These are phyloP conservation scores for Corymbia citriodora DNA, from an alignment of 441 rosid genomes.

Conservation along the genomic window DNA sequence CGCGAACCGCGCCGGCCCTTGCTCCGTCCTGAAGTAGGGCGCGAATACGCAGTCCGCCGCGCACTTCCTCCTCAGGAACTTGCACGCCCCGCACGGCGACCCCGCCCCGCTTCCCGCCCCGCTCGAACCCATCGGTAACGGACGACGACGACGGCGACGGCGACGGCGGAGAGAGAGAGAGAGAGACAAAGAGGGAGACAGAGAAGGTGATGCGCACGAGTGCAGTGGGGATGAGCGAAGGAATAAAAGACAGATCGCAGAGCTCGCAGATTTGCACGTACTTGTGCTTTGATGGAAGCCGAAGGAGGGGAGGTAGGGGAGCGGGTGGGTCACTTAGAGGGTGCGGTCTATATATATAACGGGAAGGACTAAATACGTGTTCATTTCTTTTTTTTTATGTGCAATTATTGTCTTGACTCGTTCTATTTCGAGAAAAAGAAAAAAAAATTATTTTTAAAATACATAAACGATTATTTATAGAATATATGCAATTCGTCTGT, in stretches of 20 bases:
- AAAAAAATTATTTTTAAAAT: neutral
- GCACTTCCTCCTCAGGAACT: slow-evolving; percentile 86
- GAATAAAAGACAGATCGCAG: neutral
- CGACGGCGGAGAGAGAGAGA: neutral
- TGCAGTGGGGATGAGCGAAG: neutral
- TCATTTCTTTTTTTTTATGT: neutral
- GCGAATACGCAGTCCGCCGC: slow-evolving; percentile 82
- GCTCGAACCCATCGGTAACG: slow-evolving; percentile 43
- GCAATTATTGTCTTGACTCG: neutral
- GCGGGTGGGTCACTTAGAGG: neutral
- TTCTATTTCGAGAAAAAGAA: neutral
- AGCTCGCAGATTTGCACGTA: neutral
- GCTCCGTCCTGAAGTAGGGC: slow-evolving; percentile 86
- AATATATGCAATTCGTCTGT: neutral
- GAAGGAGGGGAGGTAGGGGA: neutral
- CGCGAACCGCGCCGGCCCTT: slow-evolving; percentile 82
- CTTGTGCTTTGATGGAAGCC: neutral
- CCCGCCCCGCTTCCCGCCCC: slow-evolving; percentile 30
- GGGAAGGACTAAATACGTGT: neutral
- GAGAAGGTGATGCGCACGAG: neutral
- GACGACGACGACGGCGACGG: neutral
- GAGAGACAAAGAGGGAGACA: neutral
- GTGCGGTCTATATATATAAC: neutral
- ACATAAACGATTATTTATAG: neutral
- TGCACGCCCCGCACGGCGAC: slow-evolving; percentile 97